Evolutionary conservation across 768 basidiomycete genomes (phyloP).

Genomic region (Macrolepiota albuminosa): DNA sequence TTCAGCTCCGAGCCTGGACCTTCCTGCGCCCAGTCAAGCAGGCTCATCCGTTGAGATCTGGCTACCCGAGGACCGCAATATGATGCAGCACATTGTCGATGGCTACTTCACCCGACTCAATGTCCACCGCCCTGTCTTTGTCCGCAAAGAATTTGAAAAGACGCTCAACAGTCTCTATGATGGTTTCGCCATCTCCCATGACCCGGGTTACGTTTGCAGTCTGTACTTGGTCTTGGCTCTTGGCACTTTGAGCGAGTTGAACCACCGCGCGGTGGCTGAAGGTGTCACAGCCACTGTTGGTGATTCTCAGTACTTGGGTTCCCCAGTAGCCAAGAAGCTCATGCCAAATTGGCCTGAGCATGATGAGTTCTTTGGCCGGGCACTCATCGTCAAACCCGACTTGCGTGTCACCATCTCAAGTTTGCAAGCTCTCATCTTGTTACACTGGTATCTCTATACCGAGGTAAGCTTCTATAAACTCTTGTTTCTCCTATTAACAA

Average conservation of each 20-base stretch:
- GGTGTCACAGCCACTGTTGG: slow-evolving; percentile 37
- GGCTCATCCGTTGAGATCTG: slow-evolving; percentile 47
- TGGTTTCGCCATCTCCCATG: slow-evolving; percentile 41
- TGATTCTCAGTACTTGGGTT: slow-evolving; percentile 28
- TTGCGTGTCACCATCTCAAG: slow-evolving; percentile 78
- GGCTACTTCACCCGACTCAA: slow-evolving; percentile 78
- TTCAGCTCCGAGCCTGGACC: slow-evolving; percentile 29
- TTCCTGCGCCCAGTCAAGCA: slow-evolving; percentile 24
- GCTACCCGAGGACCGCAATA: slow-evolving; percentile 73
- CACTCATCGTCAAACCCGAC: slow-evolving; percentile 74
- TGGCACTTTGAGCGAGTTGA: slow-evolving; percentile 79
- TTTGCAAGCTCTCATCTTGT: slow-evolving; percentile 75
- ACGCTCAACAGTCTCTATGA: slow-evolving; percentile 65
- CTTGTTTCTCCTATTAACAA: slow-evolving; percentile 2
- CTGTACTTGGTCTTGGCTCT: slow-evolving; percentile 75
- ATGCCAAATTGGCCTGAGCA: slow-evolving; percentile 77
- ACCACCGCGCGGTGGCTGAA: slow-evolving; percentile 56
- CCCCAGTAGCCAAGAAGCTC: slow-evolving; percentile 49
- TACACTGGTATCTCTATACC: slow-evolving; percentile 89
- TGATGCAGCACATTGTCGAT: slow-evolving; percentile 57
- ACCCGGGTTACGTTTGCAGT: slow-evolving; percentile 77
- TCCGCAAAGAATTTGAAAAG: slow-evolving; percentile 62
- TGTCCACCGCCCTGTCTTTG: slow-evolving; percentile 72
- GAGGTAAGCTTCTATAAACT: slow-evolving; percentile 46
- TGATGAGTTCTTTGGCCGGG: slow-evolving; percentile 81